Base-by-base conservation (phyloP, 2,329 filamentous ascomycete genomes). In the Tympanopsis confertula region DNA sequence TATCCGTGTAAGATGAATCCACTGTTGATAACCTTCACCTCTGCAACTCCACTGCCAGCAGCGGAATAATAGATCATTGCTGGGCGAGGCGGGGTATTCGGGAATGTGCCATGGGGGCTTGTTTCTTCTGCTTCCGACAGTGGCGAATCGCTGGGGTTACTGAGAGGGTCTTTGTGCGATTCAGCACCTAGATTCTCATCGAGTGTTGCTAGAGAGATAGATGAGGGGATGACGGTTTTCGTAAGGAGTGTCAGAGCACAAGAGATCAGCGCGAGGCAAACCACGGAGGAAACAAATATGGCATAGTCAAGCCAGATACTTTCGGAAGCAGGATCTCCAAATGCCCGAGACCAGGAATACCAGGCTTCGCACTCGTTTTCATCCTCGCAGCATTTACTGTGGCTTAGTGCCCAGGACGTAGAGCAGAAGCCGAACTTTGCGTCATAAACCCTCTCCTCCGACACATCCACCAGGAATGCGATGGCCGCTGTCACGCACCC, bases 1-100 rank as follows among this genome's bases (percentile, higher is more conserved):
- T 75, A 73, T 35, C 68, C 59, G 1, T 70, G 71, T 33, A 77
- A 75, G 13, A 69, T 67, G 49, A 76, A 77, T n/a, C 72, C 71
- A 3, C 68, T 71, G 2, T 76, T 53, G 28, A 77, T 70, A 2
- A 70, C 74, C 50, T 77, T 77, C 56, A 77, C 75, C 51, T 77
- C 72, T 0, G 73, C 73, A 22, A 78, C 76, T 0, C 73, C 73
- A 41, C 61, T 67, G 4, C 73, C 72, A 22, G 69, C 66, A 3
- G 70, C 69, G 66, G 75, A 70, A 46, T 73, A 76, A 59, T 75
- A 73, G 3, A 52, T 57, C 49, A 75, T 76, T 0, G 63, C 66
- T 18, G 45, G 43, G 5, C 52, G 35, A 2, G 44, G 40, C 37
- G n/a, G 36, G 35, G 42, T 45, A 35, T 14, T 42, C 36, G 12